A percentile compares a stretch with the other conserved stretches of the same genome.
phyloP scores from a whole-genome alignment of 108 stramenopile genomes.

The Cyclotella baltica region DNA sequence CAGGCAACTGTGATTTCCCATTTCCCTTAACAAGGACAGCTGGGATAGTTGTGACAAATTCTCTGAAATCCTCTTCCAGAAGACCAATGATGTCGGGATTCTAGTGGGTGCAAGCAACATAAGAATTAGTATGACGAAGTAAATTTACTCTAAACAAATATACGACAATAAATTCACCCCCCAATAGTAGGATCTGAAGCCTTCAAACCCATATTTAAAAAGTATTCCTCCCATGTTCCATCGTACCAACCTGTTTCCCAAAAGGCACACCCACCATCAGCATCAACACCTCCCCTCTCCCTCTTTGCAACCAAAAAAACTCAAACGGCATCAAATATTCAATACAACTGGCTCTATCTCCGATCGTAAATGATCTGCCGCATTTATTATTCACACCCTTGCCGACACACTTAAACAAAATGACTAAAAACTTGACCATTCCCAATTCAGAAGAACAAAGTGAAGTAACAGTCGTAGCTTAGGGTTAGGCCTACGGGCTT shows the following conservation, averaged over 20 bases:
- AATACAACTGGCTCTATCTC: slow-evolving; percentile 78
- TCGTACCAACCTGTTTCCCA: slow-evolving; percentile 64
- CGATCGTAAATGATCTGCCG: slow-evolving; percentile 76
- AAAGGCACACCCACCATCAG: slow-evolving; percentile 77
- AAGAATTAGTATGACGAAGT: background rate
- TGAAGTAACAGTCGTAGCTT: slow-evolving; percentile 36
- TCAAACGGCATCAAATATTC: slow-evolving; percentile 64
- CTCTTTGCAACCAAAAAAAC: slow-evolving; percentile 61
- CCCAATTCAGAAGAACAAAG: slow-evolving; percentile 60
- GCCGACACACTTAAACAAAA: slow-evolving; percentile 83
- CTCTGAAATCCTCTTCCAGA: slow-evolving; percentile 77
- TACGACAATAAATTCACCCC: slow-evolving; percentile 27
- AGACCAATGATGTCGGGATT: slow-evolving; percentile 59
- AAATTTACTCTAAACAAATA: background rate
- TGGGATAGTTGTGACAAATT: slow-evolving; percentile 76
- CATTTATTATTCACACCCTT: slow-evolving; percentile 64
- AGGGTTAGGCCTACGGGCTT: too few species aligned
- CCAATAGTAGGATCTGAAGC: slow-evolving; percentile 78
- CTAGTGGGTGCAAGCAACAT: background rate
- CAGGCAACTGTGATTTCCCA: slow-evolving; percentile 61
- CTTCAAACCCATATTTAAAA: slow-evolving; percentile 55
- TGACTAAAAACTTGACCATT: slow-evolving; percentile 64
- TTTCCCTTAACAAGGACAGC: slow-evolving; percentile 67
- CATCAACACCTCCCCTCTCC: slow-evolving; percentile 48
- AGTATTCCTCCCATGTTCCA: slow-evolving; percentile 35